These are phyloP conservation scores for Paxillus involutus DNA, from an alignment of 768 basidiomycete species.

Conservation along the genomic window DNA sequence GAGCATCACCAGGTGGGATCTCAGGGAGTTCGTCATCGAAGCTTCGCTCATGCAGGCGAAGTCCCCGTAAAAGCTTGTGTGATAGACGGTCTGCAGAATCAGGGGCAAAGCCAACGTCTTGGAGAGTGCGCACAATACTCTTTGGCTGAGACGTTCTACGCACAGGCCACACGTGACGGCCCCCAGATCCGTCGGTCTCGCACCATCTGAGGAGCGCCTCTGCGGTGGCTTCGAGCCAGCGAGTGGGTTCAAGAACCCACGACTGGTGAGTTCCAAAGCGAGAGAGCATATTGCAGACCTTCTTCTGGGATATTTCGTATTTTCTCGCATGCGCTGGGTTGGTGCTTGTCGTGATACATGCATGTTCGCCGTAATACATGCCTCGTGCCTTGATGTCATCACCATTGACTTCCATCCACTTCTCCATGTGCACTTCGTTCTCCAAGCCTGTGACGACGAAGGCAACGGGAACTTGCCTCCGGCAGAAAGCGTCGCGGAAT, in stretches of 20 bases:
- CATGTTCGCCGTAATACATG: background rate
- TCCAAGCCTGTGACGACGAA: slow-evolving; percentile 19
- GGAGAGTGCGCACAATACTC: background rate
- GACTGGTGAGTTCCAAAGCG: background rate
- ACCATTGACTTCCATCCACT: slow-evolving; percentile 32
- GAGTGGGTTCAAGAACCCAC: background rate
- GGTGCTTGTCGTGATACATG: slow-evolving; percentile 4
- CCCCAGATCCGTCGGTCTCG: background rate
- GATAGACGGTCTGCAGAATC: background rate
- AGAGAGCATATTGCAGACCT: background rate
- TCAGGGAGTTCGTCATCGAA: no score
- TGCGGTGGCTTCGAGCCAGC: background rate
- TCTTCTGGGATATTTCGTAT: slow-evolving; percentile 2
- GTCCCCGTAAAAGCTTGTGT: background rate
- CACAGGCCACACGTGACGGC: background rate
- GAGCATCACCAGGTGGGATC: background rate
- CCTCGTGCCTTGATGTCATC: background rate
- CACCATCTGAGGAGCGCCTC: background rate
- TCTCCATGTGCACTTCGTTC: slow-evolving; percentile 19
- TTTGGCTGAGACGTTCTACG: background rate
- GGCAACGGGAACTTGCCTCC: slow-evolving; percentile 12
- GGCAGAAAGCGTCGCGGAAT: slow-evolving; percentile 13
- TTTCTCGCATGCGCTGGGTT: background rate
- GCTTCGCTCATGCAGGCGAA: no score
- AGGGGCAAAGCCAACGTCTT: background rate